Base-by-base conservation (phyloP, 2,329 filamentous ascomycete species). In the Cryphonectria carpinicola region DNA sequence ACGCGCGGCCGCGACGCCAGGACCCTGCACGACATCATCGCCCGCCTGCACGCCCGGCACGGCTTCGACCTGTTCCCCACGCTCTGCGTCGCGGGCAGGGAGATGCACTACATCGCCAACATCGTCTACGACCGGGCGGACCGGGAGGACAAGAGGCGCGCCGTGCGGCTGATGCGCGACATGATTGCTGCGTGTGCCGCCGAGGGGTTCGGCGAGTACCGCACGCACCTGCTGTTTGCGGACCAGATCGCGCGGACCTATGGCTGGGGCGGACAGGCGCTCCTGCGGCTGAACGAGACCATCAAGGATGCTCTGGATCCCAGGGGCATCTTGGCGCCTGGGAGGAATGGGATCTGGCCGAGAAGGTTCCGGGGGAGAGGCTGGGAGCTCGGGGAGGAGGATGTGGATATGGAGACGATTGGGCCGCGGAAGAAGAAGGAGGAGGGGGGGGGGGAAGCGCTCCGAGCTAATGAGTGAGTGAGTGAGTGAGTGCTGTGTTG, bases 21-120 rank as follows among this genome's bases (percentile, higher is more conserved):
- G 28, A 76, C 74, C 49, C 77, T 82, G 69, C 81, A 79, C 73
- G 73, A 74, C 25, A 72, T 81, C 17, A 75, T 77, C 35, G 77
- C 78, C 68, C 63, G 67, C 22, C 72, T 76, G 39, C 75, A 74
- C 69, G 68, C 69, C 6, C 74, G 75, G 35, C 71, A 75, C 39
- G 76, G 75, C 11, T 74, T 80, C 68, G 79, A 80, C 70, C 79
- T 77, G 68, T 75, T 80, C 41, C 75, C 77, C 6, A 77, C 77
- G 7, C 78, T 80, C 52, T 74, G 73, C 39, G 73, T 79, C 22
- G 79, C 78, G 6, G 75, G 77, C 74, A 79, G 83, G 17, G 83
- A 84, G 74, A 84, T 84, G 81, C 82, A 83, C 70, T 79, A 82
- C 69, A 82, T 84, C 61, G 79, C 82, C 5, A 81, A 80, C 69